Evolutionary conservation across 108 stramenopile species (phyloP), one percentile per base, ranked within the genome.

Genomic region (Nitzschia sp.): DNA sequence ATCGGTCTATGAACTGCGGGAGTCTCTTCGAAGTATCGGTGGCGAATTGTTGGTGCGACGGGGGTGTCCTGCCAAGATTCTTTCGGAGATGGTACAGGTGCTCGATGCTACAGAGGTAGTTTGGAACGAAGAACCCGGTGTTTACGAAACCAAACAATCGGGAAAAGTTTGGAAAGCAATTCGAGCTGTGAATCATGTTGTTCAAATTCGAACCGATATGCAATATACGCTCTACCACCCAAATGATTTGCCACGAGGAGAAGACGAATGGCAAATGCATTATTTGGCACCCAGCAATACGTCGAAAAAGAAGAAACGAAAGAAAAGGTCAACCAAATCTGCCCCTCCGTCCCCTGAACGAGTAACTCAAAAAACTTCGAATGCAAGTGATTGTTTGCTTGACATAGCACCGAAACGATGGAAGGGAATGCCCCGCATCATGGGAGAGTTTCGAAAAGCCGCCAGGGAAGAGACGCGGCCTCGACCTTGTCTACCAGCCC

Each of bases 381-480:
- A 21, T 35, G 16, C 66, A n/a, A 13, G 23, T 11, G 34, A 53
- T 36, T 16, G 58, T 56, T 19, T 11, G 8, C 21, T 60, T 1
- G 57, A 81, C 48, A 25, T 82, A 21, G 56, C 73, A 3, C 54
- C 58, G 3, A 11, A 64, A 38, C 64, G 84, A 52, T 85, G 78
- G 50, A 29, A 54, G 3, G 82, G 84, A 44, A 83, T 85, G 69
- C 77, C 77, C 29, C 63, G 58, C 19, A 84, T 86, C 25, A 89
- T 89, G 88, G 88, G 88, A 11, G 85, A 86, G 47, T 86, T 82
- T 58, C 75, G 88, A 54, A 50, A 78, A 25, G 85, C 73, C 28
- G 85, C 80, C 34, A 65, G 82, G 25, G 60, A 73, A 22, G 41
- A 23, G 0, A 58, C 83, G 6, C 19, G 45, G 9, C 69, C 78